A percentile compares a stretch with the other conserved stretches of the same genome.
Conservation (phyloP, 768 basidiomycete genomes). For the Hortiboletus campestris region DNA sequence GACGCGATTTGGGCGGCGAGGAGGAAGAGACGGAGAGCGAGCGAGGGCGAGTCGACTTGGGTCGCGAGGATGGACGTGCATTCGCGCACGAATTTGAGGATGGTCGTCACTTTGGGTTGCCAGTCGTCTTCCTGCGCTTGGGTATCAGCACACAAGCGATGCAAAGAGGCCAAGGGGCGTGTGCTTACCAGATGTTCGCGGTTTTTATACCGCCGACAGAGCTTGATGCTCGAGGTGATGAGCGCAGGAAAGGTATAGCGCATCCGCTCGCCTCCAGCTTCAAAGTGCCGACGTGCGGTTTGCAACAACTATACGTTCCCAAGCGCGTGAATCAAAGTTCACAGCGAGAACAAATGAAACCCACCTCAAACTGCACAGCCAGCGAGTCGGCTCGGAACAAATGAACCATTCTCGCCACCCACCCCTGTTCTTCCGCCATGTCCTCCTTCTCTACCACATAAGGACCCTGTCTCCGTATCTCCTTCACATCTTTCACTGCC, state of each 20-base stretch:
- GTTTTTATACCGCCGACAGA: conserved; percentile 88
- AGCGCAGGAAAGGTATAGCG: conserved; percentile 96
- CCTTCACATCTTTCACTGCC: conserved; percentile 34
- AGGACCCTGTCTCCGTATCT: conserved; percentile 55
- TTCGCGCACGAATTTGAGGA: conserved; percentile 94
- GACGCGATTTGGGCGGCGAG: conserved; percentile 94
- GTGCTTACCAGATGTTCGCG: conserved; percentile 63
- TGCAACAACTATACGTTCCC: conserved; percentile 68
- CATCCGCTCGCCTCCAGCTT: conserved; percentile 91
- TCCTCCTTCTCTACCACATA: conserved; percentile 78
- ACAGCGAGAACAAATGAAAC: conserved; percentile 10
- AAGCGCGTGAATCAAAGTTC: not conserved
- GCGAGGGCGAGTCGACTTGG: conserved; percentile 89
- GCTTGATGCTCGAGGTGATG: conserved; percentile 89
- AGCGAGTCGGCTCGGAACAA: conserved; percentile 86
- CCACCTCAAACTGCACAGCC: conserved; percentile 85
- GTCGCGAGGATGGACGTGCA: conserved; percentile 90
- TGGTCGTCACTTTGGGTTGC: conserved; percentile 78
- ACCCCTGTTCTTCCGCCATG: conserved; percentile 97
- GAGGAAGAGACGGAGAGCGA: conserved; percentile 91
- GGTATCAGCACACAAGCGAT: not conserved
- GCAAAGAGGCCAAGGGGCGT: too few species aligned
- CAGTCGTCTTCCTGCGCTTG: conserved; percentile 75
- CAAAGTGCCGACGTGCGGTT: conserved; percentile 86
- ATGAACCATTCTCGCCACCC: conserved; percentile 98